Conservation (phyloP, 108 stramenopile species). For the Chaetoceros tenuissimus region DNA sequence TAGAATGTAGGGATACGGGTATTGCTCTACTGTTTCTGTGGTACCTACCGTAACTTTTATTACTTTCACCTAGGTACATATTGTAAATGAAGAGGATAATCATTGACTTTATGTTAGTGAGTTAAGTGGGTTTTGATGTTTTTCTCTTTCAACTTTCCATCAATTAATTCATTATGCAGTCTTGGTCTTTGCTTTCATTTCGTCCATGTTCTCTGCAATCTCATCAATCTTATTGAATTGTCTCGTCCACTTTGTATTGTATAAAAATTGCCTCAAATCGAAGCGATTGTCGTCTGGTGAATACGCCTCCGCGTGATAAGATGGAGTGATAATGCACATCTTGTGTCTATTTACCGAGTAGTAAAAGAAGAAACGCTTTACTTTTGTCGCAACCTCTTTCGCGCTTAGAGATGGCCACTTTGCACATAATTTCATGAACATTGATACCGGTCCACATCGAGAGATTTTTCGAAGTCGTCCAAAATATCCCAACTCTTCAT, state of each 20-base stretch:
- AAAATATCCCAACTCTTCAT: constrained; percentile 91
- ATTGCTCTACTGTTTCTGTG: no score
- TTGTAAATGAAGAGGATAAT: no score
- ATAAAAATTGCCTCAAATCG: constrained; percentile 93
- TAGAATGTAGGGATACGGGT: no score
- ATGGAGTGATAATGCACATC: constrained; percentile 96
- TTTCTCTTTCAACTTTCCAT: no score
- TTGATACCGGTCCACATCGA: constrained; percentile 91
- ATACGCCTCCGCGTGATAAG: constrained; percentile 96
- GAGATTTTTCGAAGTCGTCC: constrained; percentile 89
- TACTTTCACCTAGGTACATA: no score
- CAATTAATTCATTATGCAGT: no score
- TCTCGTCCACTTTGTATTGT: constrained; percentile 83
- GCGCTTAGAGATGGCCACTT: constrained; percentile 78
- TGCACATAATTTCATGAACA: constrained; percentile 77
- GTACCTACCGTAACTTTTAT: no score
- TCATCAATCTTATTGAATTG: constrained; percentile 47
- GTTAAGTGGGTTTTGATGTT: no score
- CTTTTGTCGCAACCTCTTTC: constrained; percentile 77
- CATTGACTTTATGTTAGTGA: no score
- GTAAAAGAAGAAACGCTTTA: constrained; percentile 90
- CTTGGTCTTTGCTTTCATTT: no score
- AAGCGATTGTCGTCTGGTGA: constrained; percentile 98
- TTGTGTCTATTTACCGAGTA: constrained; percentile 98
- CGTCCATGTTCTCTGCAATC: background rate